Evolutionary conservation across 2,329 filamentous ascomycete genomes (phyloP), one percentile per base, ranked within the genome.

Genomic region (Colletotrichum godetiae): DNA sequence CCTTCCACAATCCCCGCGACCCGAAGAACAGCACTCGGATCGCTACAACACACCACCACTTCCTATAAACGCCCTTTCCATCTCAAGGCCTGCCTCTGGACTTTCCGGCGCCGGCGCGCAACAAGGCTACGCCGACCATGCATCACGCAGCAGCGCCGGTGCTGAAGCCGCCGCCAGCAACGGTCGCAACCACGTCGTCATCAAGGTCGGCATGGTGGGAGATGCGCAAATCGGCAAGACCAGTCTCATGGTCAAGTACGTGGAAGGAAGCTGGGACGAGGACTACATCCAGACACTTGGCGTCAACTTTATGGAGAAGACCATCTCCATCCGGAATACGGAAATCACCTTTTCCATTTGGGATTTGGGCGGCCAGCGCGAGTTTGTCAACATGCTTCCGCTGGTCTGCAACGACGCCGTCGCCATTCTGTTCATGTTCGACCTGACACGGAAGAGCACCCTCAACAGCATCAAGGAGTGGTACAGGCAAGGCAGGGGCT

Each of bases 291-390:
- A 99, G 85, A 99, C 97, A 27, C 87, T 99, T 57, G 97, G 97
- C 77, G 97, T 99, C 84, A 99, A 99, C 84, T 99, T 99, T 85
- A 99, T 99, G 97, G 97, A 99, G 84, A 99, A 99, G 89, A 99
- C 97, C 46, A 99, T 99, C 81, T 97, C 95, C 75, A 99, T 99
- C 84, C 94, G 97, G 75, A 99, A 99, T 85, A 99, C 97, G 19
- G 97, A 99, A 85, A 99, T 99, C 83, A 99, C 97, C 56, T 99
- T 99, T 85, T 98, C 95, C 74, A 99, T 99, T 81, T 99, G 97
- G 97, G 97, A 99, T 87, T 86, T 99, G 68, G 97, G 97, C 78
- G 97, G 97, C 76, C 97, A 99, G 87, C 93, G 97, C 80, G 97
- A 99, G 85, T 99, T 99, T 80, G 97, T 99, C 84, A 99, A 99